Conservation (phyloP, 2,329 filamentous ascomycete genomes). For the Fusarium sp. region DNA sequence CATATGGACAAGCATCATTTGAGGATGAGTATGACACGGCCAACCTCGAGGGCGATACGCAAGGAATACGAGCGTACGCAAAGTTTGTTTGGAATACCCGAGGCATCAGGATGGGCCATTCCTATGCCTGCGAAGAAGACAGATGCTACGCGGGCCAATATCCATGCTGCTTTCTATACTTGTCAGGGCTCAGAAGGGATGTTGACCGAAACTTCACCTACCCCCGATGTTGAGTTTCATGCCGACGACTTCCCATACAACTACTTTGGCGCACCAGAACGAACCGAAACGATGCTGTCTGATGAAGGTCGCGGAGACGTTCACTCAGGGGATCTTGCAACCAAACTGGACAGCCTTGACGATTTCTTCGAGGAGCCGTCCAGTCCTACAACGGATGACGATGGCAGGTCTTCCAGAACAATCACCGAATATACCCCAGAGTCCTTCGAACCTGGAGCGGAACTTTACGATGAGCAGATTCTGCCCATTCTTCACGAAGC, state of each 20-base stretch:
- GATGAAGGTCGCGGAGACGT: constrained; percentile 78
- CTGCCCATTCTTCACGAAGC: constrained; percentile 89
- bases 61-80: constrained; percentile 96
- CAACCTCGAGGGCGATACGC: constrained; percentile 82
- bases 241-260: constrained; percentile 86
- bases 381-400: constrained; percentile 64
- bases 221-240: constrained; percentile 91
- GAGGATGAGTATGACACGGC: constrained; percentile 96
- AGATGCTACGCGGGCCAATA: constrained; percentile 84
- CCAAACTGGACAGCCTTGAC: constrained; percentile 79
- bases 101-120: constrained; percentile 95
- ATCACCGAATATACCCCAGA: constrained; percentile 72
- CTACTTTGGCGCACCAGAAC: constrained; percentile 75
- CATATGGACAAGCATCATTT: constrained; percentile 94
- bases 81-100: constrained; percentile 94
- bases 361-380: constrained; percentile 81
- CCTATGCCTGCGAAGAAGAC: constrained; percentile 92
- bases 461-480: constrained; percentile 92
- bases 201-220: constrained; percentile 68
- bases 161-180: constrained; percentile 95
- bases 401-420: constrained; percentile 68
- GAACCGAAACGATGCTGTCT: constrained; percentile 91
- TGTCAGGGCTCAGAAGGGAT: constrained; percentile 75
- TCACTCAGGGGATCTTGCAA: constrained; percentile 78
- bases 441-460: constrained; percentile 76